Evolutionary conservation across 23 red algal genomes (phyloP), one percentile per base, ranked within the genome.

Genomic region (Gracilariopsis chorda): DNA sequence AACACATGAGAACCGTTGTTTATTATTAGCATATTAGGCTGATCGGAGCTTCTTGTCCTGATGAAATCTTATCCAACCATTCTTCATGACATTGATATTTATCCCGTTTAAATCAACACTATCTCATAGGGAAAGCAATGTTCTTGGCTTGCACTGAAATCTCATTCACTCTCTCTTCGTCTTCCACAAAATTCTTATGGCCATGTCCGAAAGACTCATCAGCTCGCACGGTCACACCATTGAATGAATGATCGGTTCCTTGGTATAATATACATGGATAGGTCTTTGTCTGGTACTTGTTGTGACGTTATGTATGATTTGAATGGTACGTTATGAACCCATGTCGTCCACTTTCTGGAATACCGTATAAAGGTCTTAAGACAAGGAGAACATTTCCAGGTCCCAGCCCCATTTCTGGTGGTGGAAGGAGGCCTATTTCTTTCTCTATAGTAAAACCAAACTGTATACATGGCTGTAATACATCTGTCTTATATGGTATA

Each of bases 361-460:
- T 69, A 48, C 86, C 86, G 36, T 90, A 78, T 11, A 90, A 51
- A 1, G 86, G 86, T 51, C 79, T 80, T 14, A 90, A 37, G 19
- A 79, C 73, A 1, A 12, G 24, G 33, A 79, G 35, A 14, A 65
- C 70, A 20, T 64, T 32, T 48, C 28, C 47, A 23, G 34, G 5
- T 13, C 5, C 16, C 30, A 90, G 59, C 33, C 43, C 37, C 57
- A 90, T 90, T 40, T 90, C 51, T 23, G 12, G 11, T 14, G 86
- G 68, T 24, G 69, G 5, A 24, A 27, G 46, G 13, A 78, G 34
- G 49, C 33, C 78, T 24, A 82, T 57, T 36, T 64, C 32, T 34
- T 71, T 36, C 68, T 90, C 68, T 25, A 90, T 27, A 11, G 17
- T 28, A 2, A 53, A 68, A 25, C 44, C 57, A 9, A 71, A 78